Base-by-base conservation (phyloP, 306 rosid genomes). In the Rosa multiflora region DNA sequence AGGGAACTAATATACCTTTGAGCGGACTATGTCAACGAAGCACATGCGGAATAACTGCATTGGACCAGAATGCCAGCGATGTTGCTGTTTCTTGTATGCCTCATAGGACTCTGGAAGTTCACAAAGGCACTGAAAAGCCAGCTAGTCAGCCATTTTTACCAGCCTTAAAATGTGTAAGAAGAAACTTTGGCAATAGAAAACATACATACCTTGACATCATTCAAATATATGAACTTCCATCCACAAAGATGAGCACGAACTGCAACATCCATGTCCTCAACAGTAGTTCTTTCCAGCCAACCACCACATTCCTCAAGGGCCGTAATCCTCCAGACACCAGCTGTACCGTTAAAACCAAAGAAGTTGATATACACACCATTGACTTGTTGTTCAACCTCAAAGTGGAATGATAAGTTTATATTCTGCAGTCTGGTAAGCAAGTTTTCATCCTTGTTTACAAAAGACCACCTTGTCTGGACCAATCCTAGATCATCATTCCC, bases 41-140 rank as follows among this genome's bases (percentile, higher is more conserved):
- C 97, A 92, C 87, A 93, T 59, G 29, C 98, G 98, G 77, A 95
- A 93, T 88, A 93, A 81, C 80, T 95, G 99, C 99, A 95, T 95
- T 53, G 99, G 99, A 77, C 99, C 99, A 4, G 99, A 95, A 95
- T 95, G 99, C 99, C 99, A 95, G 61, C 97, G 98, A 76, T 95
- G 96, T 74, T 95, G 99, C 87, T 95, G 99, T 80, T 95, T 93
- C 83, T 92, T 95, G 87, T 95, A 93, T 26, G 99, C 99, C 77
- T 91, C 98, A 21, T 91, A 95, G 79, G 99, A 91, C 91, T 95
- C 99, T 12, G 98, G 99, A 83, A 95, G 99, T 82, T 95, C 98
- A 87, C 99, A 95, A 75, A 93, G 98, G 89, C 99, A 92, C 99
- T 95, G 91, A 81, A 82, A 85, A 82, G 70, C 67, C 59, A 78